Evolutionary conservation across 2,329 filamentous ascomycete genomes (phyloP), one percentile per base, ranked within the genome.

Genomic region (Phialemoniopsis sp.): DNA sequence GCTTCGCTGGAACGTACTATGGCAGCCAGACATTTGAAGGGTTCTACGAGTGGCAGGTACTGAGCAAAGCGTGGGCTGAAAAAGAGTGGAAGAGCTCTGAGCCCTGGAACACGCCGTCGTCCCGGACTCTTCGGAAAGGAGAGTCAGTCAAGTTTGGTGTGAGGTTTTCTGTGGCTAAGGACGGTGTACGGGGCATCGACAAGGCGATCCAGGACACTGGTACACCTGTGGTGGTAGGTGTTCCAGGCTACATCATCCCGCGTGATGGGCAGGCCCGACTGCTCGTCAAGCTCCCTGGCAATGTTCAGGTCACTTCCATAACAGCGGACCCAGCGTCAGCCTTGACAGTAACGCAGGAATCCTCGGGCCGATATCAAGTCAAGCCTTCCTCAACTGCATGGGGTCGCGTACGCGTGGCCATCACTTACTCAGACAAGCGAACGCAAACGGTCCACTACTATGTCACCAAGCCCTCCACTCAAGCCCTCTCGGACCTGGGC

Each of bases 1-100:
- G 48, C 3, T 62, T 63, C 18, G 57, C 61, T 1, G 57, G 51
- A 9, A 64, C 64, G 0, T 50, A 45, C 9, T 79, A 80, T 48
- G 63, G 59, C 5, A 72, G 67, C 34, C 76, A 80, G 46, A 73
- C 68, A 0, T 82, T 76, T 42, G 77, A 82, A 48, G 77, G 76
- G 1, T 69, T 76, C 44, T 82, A 81, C 42, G 75, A 79, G 46
- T 82, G 76, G 76, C 71, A 79, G 46, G 64, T 72, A 0, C 62
- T 75, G 37, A 70, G 65, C 12, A 63, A 68, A 40, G 76, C 76
- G 0, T 80, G 68, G 56, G 72, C 72, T 0, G 70, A 79, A 43
- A 68, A 68, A 0, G 75, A 81, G 47, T 82, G 77, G 78, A 63
- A 59, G 1, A 50, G 41, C 1, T 58, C 55, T 1, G 51, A 60